phyloP scores from a whole-genome alignment of 2,329 filamentous ascomycete species.

The Ceratocystis ficicola region DNA sequence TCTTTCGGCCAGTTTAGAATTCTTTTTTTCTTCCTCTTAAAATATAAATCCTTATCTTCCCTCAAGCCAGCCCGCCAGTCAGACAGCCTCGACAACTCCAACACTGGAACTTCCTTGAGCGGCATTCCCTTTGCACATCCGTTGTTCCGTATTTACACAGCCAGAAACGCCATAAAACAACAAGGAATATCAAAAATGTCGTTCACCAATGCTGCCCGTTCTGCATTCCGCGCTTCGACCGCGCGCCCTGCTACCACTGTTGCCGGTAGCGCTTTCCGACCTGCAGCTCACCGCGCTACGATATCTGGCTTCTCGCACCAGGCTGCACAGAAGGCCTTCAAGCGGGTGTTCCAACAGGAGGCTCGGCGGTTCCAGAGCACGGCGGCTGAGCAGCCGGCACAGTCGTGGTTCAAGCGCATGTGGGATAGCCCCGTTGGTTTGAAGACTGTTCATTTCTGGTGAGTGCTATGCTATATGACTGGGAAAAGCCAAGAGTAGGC shows the following conservation, averaged over 20 bases:
- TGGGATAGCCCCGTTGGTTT: constrained; percentile 71
- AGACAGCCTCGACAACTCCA: background rate
- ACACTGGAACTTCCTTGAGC: background rate
- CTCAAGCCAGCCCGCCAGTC: background rate
- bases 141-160: background rate
- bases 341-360: constrained; percentile 27
- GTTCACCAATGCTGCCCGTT: constrained; percentile 32
- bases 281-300: constrained; percentile 39
- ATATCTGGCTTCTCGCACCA: constrained; percentile 35
- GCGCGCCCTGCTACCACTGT: constrained; percentile 36
- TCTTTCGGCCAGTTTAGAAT: background rate
- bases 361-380: constrained; percentile 55
- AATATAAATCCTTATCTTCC: background rate
- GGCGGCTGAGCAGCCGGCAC: constrained; percentile 35
- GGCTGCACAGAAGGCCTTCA: constrained; percentile 46
- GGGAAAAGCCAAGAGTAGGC: no score
- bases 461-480: constrained; percentile 27
- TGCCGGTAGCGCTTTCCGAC: constrained; percentile 32
- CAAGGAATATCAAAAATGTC: constrained; percentile 26
- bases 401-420: constrained; percentile 60
- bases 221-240: constrained; percentile 38
- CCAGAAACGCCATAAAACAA: constrained; percentile 25
- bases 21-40: background rate
- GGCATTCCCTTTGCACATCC: background rate
- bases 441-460: constrained; percentile 99